A percentile compares a stretch with the other conserved stretches of the same genome.
Conservation (phyloP, 1,139 yeast genomes). For the Kurtzmaniella quercitrusa region DNA sequence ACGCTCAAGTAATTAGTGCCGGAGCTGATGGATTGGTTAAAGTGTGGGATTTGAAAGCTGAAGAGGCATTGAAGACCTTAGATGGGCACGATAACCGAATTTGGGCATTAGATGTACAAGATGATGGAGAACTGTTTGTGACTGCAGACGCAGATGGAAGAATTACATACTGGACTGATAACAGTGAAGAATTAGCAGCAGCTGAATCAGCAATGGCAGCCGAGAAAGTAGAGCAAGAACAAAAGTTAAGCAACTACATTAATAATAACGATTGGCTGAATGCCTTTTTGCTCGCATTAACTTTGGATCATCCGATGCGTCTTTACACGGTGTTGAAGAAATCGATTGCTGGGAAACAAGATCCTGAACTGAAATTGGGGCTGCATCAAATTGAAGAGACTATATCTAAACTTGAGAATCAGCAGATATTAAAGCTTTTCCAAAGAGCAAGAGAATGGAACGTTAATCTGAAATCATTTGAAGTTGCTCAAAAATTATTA, state of each 20-base stretch:
- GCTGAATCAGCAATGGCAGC: slow-evolving; percentile 52
- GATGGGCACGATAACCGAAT: slow-evolving; percentile 93
- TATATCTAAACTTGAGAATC: slow-evolving; percentile 54
- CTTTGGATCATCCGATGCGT: slow-evolving; percentile 83
- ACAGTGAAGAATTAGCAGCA: slow-evolving; percentile 63
- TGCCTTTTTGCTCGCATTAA: slow-evolving; percentile 82
- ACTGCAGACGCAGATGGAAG: slow-evolving; percentile 97
- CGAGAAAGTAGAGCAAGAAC: slow-evolving; percentile 78
- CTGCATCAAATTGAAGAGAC: slow-evolving; percentile 61
- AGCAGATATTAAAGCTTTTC: slow-evolving; percentile 58
- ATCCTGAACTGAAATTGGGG: slow-evolving; percentile 51
- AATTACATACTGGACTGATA: slow-evolving; percentile 83
- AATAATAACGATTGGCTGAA: slow-evolving; percentile 75
- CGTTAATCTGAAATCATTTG: slow-evolving; percentile 77
- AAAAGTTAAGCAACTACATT: slow-evolving; percentile 70
- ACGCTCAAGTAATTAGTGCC: slow-evolving; percentile 69
- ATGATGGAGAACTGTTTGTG: slow-evolving; percentile 66
- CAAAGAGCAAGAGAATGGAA: slow-evolving; percentile 92
- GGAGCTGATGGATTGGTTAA: slow-evolving; percentile 96
- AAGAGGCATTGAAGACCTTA: slow-evolving; percentile 76
- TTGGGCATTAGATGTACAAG: slow-evolving; percentile 75
- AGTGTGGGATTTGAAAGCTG: slow-evolving; percentile 77
- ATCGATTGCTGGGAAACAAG: slow-evolving; percentile 45
- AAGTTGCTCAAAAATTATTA: slow-evolving; percentile 73
- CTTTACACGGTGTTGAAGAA: slow-evolving; percentile 65